Conservation (phyloP, 2,329 filamentous ascomycete genomes). For the Verticillium alfalfae region DNA sequence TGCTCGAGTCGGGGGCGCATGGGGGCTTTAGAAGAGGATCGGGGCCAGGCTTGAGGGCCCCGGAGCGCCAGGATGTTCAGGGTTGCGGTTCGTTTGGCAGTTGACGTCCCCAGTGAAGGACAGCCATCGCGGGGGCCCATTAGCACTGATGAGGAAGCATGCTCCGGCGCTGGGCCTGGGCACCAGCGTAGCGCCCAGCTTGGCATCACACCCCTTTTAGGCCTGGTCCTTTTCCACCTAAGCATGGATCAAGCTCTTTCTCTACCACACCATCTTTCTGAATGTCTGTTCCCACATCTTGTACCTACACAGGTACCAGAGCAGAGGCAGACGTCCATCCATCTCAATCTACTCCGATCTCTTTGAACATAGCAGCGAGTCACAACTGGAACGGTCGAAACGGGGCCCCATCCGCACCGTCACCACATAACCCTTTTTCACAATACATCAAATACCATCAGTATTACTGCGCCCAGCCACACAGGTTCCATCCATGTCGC, state of each 20-base stretch:
- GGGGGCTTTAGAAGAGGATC: neutral
- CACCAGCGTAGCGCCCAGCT: neutral
- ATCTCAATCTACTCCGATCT: no score
- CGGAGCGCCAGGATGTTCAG: neutral
- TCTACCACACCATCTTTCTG: neutral
- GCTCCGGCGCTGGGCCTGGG: neutral
- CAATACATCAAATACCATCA: no score
- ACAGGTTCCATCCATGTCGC: no score
- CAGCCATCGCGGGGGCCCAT: neutral
- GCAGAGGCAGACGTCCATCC: neutral
- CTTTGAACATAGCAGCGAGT: no score
- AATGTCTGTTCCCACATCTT: neutral
- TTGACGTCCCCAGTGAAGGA: neutral
- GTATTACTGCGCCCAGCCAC: no score
- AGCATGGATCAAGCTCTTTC: neutral
- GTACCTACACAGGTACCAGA: neutral
- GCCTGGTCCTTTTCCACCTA: neutral
- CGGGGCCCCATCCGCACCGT: no score
- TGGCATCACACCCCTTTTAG: neutral
- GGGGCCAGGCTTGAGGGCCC: neutral
- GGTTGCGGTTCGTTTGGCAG: neutral
- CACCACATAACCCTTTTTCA: no score
- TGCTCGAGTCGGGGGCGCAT: neutral
- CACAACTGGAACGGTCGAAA: no score
- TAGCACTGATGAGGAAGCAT: conserved; percentile 10